Base-by-base conservation (phyloP, 148 eudicot species). In the Silene latifolia region DNA sequence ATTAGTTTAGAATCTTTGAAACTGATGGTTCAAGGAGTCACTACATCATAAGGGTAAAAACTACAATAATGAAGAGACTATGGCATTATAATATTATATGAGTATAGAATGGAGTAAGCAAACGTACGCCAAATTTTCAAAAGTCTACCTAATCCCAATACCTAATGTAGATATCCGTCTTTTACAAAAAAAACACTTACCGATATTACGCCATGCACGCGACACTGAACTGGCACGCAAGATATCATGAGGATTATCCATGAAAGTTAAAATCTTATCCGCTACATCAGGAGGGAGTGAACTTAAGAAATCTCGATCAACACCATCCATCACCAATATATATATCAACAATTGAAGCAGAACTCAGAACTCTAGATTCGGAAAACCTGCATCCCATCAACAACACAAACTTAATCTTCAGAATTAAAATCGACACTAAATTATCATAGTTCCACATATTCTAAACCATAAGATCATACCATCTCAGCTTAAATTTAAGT, bases 201-300 rank as follows among this genome's bases (percentile, higher is more conserved):
- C 88, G 76, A 87, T 87, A 72, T 86, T 80, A 72, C 72, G 87
- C 97, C 97, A 91, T 69, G 64, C 61, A 44, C 78, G 84, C 0
- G 93, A 89, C 46, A 89, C 93, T 4, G 84, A 77, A 73, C 87
- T 71, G 53, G 86, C 87, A 59, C 88, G 90, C 39, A 89, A 85
- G 8, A 91, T 59, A 80, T 91, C 97, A 76, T 85, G 77, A 10
- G 90, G 89, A 88, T 91, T 90, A 80, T 91, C 90, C 84, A 91
- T 74, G 75, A 82, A 82, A 80, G 57, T 78, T 32, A 89, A 71
- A 54, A 91, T 84, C 66, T 82, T 80, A 19, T 78, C 42, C 8
- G 80, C 77, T 76, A 86, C 80, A 74, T 89, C 97, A 15, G 72
- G 73, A 76, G 83, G 86, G 71, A 91, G 91, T 69, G 59, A 81